phyloP scores from a whole-genome alignment of 192 early-diverging fungal genomes.

The Podila epicladia region DNA sequence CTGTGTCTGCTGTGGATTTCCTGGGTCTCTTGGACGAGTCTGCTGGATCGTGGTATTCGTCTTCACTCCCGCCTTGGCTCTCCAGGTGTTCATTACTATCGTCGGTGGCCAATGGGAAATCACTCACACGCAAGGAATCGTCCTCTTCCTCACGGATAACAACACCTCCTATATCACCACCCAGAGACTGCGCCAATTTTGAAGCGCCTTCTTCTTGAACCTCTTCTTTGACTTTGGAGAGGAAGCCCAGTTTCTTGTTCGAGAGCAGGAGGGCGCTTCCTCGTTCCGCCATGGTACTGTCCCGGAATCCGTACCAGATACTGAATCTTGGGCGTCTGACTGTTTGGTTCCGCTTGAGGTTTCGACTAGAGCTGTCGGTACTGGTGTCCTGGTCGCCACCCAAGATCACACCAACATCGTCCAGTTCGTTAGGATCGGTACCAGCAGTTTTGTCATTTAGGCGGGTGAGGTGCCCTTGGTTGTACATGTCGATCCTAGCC shows the following conservation, averaged over 20 bases:
- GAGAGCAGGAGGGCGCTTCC: slow-evolving; percentile 26
- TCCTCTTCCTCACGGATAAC: slow-evolving; percentile 29
- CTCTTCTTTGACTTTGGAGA: slow-evolving; percentile 25
- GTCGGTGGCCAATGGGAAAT: slow-evolving; percentile 1
- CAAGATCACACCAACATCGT: slow-evolving; percentile 34
- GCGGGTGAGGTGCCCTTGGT: slow-evolving; percentile 30
- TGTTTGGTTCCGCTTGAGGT: background rate
- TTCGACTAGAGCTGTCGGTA: background rate
- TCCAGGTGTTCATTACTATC: background rate
- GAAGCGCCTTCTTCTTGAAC: background rate
- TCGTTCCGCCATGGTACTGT: slow-evolving; percentile 19
- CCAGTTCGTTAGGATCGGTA: slow-evolving; percentile 19
- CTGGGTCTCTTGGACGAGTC: background rate
- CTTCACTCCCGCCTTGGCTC: background rate
- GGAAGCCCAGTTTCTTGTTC: slow-evolving; percentile 36
- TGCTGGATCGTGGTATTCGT: background rate
- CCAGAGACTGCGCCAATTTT: background rate
- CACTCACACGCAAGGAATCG: slow-evolving; percentile 26
- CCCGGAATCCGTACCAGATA: slow-evolving; percentile 35
- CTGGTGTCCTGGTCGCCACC: background rate
- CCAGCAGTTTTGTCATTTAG: slow-evolving; percentile 1
- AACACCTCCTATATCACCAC: background rate
- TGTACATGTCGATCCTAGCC: slow-evolving; percentile 20
- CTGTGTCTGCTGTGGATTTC: slow-evolving; percentile 7
- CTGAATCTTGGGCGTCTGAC: slow-evolving; percentile 17